Base-by-base conservation (phyloP, 768 basidiomycete genomes). In the Mycena metata region DNA sequence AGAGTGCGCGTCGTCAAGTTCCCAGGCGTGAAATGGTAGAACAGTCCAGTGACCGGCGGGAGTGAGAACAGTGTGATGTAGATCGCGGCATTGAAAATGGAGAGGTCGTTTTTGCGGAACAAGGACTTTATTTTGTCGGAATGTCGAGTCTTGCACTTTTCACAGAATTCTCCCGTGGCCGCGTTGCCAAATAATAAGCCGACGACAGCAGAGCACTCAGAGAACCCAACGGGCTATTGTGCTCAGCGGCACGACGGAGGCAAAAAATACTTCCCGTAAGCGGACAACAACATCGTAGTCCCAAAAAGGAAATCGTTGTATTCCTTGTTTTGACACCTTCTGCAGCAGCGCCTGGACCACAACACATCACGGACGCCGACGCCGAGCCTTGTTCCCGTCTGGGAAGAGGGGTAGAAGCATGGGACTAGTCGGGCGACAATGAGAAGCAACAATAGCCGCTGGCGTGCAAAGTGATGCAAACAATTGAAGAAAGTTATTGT, bases 301-400 rank as follows among this genome's bases (percentile, higher is more conserved):
- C 65, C 12, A 60, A 66, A 55, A 54, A 60, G 65, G 59, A 47
- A 60, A 60, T 30, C 52, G 1, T 66, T 66, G 65, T 66, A 54
- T 10, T 60, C 35, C 30, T 30, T 30, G 30, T 30, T 30, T 47
- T 6, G 15, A 43, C 13, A 1, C 12, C 23, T 43, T 57, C 41
- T 56, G 9, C n/a, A 33, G 33, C 51, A 26, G 11, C 30, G 30
- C 24, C 15, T 3, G 23, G 9, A 26, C 54, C 54, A 41, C 35
- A n/a, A 11, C 30, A 24, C 13, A 33, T 21, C 21, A 41, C 8
- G 36, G 23, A 17, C 21, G 5, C 33, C 46, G 4, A 7, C 7
- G 39, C 2, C 16, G 13, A 30, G 54, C 33, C 56, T 67, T 67
- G 54, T 67, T 67, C 66, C 54, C 24, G 46, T 60, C 15, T 26